Conservation (phyloP, 345 rosid genomes). For the Streptanthus diversifolius region DNA sequence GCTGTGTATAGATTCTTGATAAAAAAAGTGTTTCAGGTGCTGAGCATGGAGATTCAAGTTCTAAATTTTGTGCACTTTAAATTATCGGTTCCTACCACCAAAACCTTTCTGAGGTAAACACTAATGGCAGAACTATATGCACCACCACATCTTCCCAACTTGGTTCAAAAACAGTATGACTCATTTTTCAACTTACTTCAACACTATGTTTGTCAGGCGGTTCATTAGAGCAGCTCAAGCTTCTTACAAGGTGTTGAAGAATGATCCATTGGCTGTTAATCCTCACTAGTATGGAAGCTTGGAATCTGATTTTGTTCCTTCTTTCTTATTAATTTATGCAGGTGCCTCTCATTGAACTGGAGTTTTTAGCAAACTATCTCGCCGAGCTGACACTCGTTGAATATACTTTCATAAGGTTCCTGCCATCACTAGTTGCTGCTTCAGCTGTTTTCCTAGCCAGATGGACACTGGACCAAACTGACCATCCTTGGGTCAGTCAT, state of each 20-base stretch:
- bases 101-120: constrained; percentile 82
- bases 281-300: background rate
- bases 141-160: constrained; percentile 10
- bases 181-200: background rate
- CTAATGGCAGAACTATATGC: background rate
- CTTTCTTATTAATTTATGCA: constrained; percentile 23
- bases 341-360: constrained; percentile 64
- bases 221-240: constrained; percentile 82
- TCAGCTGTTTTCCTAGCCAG: constrained; percentile 86
- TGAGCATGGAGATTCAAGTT: constrained; percentile 75
- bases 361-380: constrained; percentile 75
- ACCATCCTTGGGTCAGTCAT: constrained; percentile 85
- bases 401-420: constrained; percentile 63
- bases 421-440: constrained; percentile 82
- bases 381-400: constrained; percentile 83
- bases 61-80: constrained; percentile 68
- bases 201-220: constrained; percentile 54
- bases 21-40: constrained; percentile 52
- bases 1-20: constrained; percentile 22
- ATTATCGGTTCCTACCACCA: constrained; percentile 72
- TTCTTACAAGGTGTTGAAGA: constrained; percentile 50
- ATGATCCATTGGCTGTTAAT: background rate
- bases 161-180: background rate
- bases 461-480: constrained; percentile 81
- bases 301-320: constrained; percentile 12